These are phyloP conservation scores for Xanthoconium purpureum DNA, from an alignment of 768 basidiomycete genomes.

Conservation along the genomic window DNA sequence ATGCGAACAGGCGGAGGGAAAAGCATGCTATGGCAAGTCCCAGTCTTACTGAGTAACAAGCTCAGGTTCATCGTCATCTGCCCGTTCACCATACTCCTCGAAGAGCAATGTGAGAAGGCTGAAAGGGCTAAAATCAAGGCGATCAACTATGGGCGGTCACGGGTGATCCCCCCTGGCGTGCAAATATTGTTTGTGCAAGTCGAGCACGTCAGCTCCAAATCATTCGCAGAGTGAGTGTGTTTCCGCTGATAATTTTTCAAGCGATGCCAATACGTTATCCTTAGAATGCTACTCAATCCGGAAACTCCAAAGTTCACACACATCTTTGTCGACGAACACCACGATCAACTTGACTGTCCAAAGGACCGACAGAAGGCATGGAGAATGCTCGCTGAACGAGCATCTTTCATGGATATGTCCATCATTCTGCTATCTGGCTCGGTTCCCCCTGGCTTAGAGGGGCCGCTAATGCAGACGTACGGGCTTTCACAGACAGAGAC, in stretches of 20 bases:
- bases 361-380: background rate
- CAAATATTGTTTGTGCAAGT: slow-evolving; percentile 12
- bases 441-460: background rate
- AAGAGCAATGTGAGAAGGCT: slow-evolving; percentile 4
- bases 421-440: slow-evolving; percentile 3
- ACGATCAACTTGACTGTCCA: slow-evolving; percentile 5
- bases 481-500: background rate
- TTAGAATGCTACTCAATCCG: background rate
- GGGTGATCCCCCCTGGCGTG: background rate
- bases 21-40: slow-evolving; percentile 7
- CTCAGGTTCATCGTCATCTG: slow-evolving; percentile 5
- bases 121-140: background rate
- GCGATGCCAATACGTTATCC: background rate
- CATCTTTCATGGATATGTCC: background rate
- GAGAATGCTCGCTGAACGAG: background rate
- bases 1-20: slow-evolving; percentile 8
- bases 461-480: background rate
- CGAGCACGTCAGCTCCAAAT: background rate
- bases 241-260: background rate
- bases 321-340: slow-evolving; percentile 5
- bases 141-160: background rate
- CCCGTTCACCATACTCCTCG: background rate
- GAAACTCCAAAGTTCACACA: background rate
- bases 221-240: background rate
- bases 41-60: background rate